Percentiles rank a stretch among this genome's conserved stretches.
Conservation (phyloP, 106 monocot species). For the Dendrobium officinale region DNA sequence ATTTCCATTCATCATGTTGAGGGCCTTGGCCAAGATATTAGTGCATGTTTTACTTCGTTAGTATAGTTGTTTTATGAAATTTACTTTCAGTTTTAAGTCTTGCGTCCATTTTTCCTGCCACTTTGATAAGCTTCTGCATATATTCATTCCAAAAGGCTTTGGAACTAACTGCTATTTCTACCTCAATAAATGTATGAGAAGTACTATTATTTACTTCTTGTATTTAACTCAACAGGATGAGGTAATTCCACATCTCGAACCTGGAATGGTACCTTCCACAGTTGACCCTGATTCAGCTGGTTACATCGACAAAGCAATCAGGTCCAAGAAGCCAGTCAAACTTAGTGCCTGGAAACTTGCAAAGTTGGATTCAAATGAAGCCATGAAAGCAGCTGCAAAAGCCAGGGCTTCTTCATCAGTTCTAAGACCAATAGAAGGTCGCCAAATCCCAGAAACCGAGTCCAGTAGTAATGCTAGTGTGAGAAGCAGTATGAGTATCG, state of each 20-base stretch:
- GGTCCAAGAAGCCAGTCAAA: conserved; percentile 68
- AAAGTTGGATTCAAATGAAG: conserved; percentile 72
- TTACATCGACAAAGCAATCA: conserved; percentile 37
- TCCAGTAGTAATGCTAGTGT: conserved; percentile 62
- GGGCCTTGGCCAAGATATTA: no score
- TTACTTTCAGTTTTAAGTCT: no score
- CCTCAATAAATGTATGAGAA: not conserved
- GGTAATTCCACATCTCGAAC: conserved; percentile 83
- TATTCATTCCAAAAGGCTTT: not conserved
- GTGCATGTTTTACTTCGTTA: no score
- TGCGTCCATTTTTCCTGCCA: no score
- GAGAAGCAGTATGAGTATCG: conserved; percentile 69
- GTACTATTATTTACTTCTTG: not conserved
- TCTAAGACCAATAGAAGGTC: conserved; percentile 62
- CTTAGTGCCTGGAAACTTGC: conserved; percentile 97
- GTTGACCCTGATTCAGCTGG: conserved; percentile 78
- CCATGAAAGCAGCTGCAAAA: conserved; percentile 74
- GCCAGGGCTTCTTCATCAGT: conserved; percentile 94
- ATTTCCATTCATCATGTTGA: no score
- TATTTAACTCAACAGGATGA: conserved; percentile 64
- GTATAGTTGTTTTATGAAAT: no score
- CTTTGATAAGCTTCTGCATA: no score
- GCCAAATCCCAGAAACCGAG: conserved; percentile 26
- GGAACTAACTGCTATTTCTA: not conserved
- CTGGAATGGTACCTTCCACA: conserved; percentile 84